Evolutionary conservation across 805 yeast species (phyloP).

Genomic region (Suhomyces sp.): DNA sequence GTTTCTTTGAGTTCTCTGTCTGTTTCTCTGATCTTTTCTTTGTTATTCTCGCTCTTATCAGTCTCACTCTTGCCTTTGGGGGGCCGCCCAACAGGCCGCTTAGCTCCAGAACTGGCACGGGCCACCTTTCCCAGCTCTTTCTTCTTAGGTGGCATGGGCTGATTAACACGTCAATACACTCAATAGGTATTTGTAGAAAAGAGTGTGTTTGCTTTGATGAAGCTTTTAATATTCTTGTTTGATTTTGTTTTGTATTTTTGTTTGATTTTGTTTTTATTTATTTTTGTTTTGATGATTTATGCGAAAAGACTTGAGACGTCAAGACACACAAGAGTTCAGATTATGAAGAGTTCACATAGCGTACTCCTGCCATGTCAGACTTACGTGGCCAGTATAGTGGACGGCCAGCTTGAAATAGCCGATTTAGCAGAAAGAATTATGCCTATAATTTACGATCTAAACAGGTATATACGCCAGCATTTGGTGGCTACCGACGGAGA

Average conservation of each 20-base stretch:
- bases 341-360: background rate
- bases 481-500: background rate
- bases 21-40: background rate
- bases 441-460: background rate
- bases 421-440: background rate
- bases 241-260: background rate
- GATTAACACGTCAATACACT: background rate
- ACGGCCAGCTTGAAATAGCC: conserved; percentile 6
- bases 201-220: background rate
- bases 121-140: background rate
- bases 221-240: no score
- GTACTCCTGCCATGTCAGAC: conserved; percentile 19
- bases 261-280: background rate
- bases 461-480: background rate
- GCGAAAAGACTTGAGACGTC: background rate
- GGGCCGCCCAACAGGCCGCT: background rate
- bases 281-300: background rate
- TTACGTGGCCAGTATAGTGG: conserved; percentile 15
- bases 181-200: no score
- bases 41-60: background rate
- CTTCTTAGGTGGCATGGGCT: conserved; percentile 3
- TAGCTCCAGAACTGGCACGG: background rate
- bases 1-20: background rate
- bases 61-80: background rate
- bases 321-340: no score